A percentile compares a stretch with the other conserved stretches of the same genome.
These are phyloP conservation scores for Eucalyptus leucophloia DNA, from an alignment of 345 rosid species.

Conservation along the genomic window DNA sequence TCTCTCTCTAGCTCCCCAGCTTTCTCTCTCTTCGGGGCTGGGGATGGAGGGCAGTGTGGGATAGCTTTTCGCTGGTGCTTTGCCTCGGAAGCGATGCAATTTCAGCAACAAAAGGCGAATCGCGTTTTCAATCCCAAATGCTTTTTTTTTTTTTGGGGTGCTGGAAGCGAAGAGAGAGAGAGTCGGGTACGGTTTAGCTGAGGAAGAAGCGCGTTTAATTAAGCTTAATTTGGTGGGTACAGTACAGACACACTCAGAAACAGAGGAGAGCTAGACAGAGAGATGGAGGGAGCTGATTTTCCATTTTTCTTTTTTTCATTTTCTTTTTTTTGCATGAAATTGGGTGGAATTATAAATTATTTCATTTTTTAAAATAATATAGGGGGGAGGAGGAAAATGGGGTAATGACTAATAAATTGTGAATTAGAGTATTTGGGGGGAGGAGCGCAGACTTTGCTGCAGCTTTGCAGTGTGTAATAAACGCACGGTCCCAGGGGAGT, in stretches of 20 bases:
- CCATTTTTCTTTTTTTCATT: neutral
- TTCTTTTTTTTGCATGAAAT: neutral
- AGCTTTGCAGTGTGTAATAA: neutral
- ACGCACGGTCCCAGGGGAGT: neutral
- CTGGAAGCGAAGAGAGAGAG: neutral
- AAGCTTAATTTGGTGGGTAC: neutral
- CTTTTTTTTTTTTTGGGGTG: neutral
- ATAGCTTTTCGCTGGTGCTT: neutral
- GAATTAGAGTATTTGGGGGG: neutral
- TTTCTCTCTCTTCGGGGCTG: neutral
- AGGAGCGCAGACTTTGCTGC: neutral
- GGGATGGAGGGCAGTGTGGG: too few relatives aligned
- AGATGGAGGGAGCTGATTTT: neutral
- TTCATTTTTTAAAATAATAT: neutral
- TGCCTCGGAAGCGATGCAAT: slow-evolving; percentile 22
- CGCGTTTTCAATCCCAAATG: neutral
- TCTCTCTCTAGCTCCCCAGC: neutral
- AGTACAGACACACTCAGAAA: neutral
- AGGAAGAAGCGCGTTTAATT: neutral
- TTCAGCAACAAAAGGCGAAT: slow-evolving; percentile 1
- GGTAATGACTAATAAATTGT: neutral
- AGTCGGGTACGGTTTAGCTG: neutral
- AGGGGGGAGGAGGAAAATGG: neutral
- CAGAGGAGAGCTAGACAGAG: neutral
- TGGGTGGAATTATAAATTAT: neutral